Conservation (phyloP, 2,329 filamentous ascomycete genomes). For the Daldinia sp. region DNA sequence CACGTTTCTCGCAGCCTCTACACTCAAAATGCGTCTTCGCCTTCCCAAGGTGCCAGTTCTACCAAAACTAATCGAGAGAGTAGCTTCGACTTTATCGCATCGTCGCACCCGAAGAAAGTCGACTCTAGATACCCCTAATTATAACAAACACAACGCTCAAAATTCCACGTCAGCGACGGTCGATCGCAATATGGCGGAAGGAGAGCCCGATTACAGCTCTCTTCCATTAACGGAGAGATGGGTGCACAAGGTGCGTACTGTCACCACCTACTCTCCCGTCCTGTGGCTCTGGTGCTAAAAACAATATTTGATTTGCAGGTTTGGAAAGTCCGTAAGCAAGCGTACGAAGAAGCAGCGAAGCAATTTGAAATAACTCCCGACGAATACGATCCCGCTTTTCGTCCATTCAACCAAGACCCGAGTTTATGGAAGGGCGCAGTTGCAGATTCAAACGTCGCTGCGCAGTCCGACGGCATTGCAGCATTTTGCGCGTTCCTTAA, state of each 20-base stretch:
- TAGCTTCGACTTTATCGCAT: constrained; percentile 42
- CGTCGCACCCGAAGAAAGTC: constrained; percentile 34
- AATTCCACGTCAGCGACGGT: constrained; percentile 5
- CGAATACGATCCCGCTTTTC: constrained; percentile 86
- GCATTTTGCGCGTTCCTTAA: constrained; percentile 93
- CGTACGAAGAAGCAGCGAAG: constrained; percentile 92
- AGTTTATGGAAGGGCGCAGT: constrained; percentile 92
- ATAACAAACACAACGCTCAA: constrained; percentile 15
- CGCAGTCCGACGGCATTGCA: constrained; percentile 90
- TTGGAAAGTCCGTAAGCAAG: constrained; percentile 97
- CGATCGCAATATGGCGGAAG: constrained; percentile 74
- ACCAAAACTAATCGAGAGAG: constrained; percentile 46
- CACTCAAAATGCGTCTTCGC: constrained; percentile 39
- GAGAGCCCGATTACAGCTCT: constrained; percentile 84
- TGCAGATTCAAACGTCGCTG: constrained; percentile 94
- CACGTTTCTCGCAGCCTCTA: constrained; percentile 23
- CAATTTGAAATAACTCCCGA: constrained; percentile 86
- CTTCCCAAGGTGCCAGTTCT: constrained; percentile 32
- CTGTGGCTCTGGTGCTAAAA: constrained; percentile 18
- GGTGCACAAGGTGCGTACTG: constrained; percentile 76
- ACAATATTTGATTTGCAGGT: constrained; percentile 61
- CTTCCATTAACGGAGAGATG: constrained; percentile 84
- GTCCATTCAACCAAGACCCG: constrained; percentile 87
- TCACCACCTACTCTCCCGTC: background rate
- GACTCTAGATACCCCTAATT: constrained; percentile 1